Conservation (phyloP, 768 basidiomycete species). For the Trametes coccinea region DNA sequence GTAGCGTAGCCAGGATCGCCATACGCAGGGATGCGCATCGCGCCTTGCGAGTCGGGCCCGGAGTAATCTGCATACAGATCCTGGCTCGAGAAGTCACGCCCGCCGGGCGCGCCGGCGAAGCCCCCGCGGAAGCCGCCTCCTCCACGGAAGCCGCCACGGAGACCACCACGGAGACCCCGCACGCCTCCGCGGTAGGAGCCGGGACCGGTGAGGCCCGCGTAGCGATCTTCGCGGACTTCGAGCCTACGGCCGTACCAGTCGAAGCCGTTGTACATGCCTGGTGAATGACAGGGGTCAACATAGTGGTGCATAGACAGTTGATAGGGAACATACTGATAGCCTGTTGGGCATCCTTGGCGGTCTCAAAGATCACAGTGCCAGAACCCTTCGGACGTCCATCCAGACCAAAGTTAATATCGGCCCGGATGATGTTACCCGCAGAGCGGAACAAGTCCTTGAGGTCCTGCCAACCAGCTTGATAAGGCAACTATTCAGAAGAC, state of each 20-base stretch:
- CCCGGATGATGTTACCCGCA: conserved; percentile 92
- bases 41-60: conserved; percentile 72
- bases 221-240: conserved; percentile 96
- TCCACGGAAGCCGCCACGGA: conserved; percentile 53
- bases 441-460: conserved; percentile 96
- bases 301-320: too few relatives aligned
- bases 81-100: conserved; percentile 80
- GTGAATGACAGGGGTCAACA: neutral
- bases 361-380: conserved; percentile 96
- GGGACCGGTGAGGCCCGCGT: conserved; percentile 78
- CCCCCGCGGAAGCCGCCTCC: conserved; percentile 49
- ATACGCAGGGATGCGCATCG: conserved; percentile 38
- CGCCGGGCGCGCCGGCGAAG: conserved; percentile 37
- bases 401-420: conserved; percentile 91
- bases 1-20: conserved; percentile 36
- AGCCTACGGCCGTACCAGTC: conserved; percentile 96
- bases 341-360: conserved; percentile 83
- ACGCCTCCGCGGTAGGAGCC: conserved; percentile 56
- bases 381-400: conserved; percentile 95
- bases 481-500: conserved; percentile 64
- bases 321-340: conserved; percentile 72
- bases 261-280: conserved; percentile 95
- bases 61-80: conserved; percentile 92
- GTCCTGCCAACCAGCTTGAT: conserved; percentile 99
- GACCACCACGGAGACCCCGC: conserved; percentile 51